phyloP scores from a whole-genome alignment of 2,329 filamentous ascomycete genomes.

The Aspergillus neotritici region DNA sequence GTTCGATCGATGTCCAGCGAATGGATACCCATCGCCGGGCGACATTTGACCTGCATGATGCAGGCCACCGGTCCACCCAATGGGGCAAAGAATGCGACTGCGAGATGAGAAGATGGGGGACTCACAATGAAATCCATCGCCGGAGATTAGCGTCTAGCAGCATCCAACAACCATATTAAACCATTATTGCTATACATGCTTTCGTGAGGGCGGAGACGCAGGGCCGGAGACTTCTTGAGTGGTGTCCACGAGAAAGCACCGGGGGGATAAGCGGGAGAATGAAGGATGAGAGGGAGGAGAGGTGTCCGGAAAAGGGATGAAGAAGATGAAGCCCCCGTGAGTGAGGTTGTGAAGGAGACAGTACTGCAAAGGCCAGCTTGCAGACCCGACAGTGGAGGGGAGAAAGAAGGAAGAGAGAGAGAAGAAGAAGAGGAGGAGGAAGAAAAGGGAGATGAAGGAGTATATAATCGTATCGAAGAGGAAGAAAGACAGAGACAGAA shows the following conservation, averaged over 20 bases:
- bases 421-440: neutral
- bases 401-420: neutral
- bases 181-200: slow-evolving; percentile 32
- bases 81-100: slow-evolving; percentile 1
- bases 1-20: slow-evolving; percentile 5
- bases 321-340: neutral
- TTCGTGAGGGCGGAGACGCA: slow-evolving; percentile 14
- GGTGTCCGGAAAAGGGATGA: slow-evolving; percentile 1
- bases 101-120: slow-evolving; percentile 11
- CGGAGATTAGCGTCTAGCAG: slow-evolving; percentile 23
- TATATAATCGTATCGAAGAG: neutral
- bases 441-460: slow-evolving; percentile 1
- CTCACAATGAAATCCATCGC: slow-evolving; percentile 44
- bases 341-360: neutral
- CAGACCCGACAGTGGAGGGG: slow-evolving; percentile 11
- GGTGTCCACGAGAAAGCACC: neutral
- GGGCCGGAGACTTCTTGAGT: neutral
- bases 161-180: slow-evolving; percentile 23
- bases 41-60: slow-evolving; percentile 5
- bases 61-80: neutral
- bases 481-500: slow-evolving; percentile 1
- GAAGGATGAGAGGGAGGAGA: neutral
- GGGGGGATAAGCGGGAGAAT: slow-evolving; percentile 7
- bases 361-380: slow-evolving; percentile 22
- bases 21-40: neutral